These are phyloP conservation scores for Penicillium atrosanguineum DNA, from an alignment of 495 filamentous ascomycete species.

Conservation along the genomic window DNA sequence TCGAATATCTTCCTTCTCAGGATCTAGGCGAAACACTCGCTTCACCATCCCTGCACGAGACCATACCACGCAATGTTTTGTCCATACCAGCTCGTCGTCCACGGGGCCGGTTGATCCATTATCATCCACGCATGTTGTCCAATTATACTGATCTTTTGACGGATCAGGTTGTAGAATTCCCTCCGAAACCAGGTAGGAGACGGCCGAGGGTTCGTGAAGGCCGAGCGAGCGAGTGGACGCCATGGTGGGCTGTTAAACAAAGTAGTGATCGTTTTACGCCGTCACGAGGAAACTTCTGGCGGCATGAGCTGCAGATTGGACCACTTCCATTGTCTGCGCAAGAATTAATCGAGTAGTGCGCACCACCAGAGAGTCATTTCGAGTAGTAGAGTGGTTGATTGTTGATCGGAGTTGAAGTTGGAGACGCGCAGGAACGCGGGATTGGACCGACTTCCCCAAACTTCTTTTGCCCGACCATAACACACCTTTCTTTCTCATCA, in stretches of 20 bases:
- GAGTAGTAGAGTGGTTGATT: slow-evolving; percentile 11
- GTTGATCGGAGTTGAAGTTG: slow-evolving; percentile 13
- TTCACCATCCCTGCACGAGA: slow-evolving; percentile 82
- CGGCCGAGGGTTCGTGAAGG: slow-evolving; percentile 77
- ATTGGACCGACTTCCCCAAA: slow-evolving; percentile 16
- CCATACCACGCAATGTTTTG: slow-evolving; percentile 83
- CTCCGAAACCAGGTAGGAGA: slow-evolving; percentile 82
- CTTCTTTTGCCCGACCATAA: slow-evolving; percentile 23
- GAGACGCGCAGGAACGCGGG: slow-evolving; percentile 33
- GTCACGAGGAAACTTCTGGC: slow-evolving; percentile 20
- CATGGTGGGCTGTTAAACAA: slow-evolving; percentile 54
- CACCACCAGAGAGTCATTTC: slow-evolving; percentile 6
- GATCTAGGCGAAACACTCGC: slow-evolving; percentile 80
- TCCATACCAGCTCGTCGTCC: slow-evolving; percentile 86
- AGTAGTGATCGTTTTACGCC: slow-evolving; percentile 19
- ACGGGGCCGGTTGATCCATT: slow-evolving; percentile 38
- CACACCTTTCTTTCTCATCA: slow-evolving; percentile 23
- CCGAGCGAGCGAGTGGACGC: slow-evolving; percentile 84
- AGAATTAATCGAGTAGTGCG: slow-evolving; percentile 1
- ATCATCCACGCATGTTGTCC: slow-evolving; percentile 56
- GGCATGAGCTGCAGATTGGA: slow-evolving; percentile 9
- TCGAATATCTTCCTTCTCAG: slow-evolving; percentile 78
- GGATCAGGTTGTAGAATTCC: slow-evolving; percentile 70
- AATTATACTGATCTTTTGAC: slow-evolving; percentile 64
- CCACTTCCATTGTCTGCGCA: slow-evolving; percentile 15